Evolutionary conservation across 2,329 filamentous ascomycete species (phyloP).

Genomic region (Fusarium fujikuroi): DNA sequence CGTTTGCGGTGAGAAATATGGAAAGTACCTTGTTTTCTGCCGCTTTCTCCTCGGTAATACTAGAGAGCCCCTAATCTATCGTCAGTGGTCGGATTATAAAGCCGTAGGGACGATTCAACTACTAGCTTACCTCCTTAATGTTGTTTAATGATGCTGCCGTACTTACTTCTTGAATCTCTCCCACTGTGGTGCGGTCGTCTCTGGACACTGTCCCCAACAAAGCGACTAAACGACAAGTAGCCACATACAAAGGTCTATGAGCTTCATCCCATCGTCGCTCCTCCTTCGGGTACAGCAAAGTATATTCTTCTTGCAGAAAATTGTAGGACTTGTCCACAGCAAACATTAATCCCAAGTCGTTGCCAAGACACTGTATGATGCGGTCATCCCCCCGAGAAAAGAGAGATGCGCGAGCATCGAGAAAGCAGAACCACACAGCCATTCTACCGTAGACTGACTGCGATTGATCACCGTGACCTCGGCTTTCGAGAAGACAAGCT

Average conservation of each 20-base stretch:
- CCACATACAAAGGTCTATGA: neutral
- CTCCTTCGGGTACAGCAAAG: neutral
- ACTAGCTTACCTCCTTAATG: neutral
- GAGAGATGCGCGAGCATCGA: neutral
- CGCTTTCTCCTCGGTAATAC: neutral
- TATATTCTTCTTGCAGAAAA: neutral
- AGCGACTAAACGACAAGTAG: neutral
- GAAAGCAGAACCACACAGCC: neutral
- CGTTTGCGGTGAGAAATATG: neutral
- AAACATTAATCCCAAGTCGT: neutral
- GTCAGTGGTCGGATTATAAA: rapidly evolving
- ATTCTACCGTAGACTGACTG: neutral
- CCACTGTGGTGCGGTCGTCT: rapidly evolving
- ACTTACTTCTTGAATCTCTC: rapidly evolving
- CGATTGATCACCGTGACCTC: neutral
- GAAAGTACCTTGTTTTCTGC: neutral
- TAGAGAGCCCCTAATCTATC: rapidly evolving
- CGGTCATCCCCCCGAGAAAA: neutral
- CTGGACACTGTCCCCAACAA: neutral
- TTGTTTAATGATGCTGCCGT: neutral
- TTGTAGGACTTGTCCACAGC: neutral
- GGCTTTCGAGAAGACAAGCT: rapidly evolving
- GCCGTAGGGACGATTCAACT: rapidly evolving
- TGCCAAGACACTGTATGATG: neutral
- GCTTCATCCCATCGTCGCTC: neutral